Evolutionary conservation across 2,329 filamentous ascomycete species (phyloP), one percentile per base, ranked within the genome.

Genomic region (Ophiostoma novo-ulmi): DNA sequence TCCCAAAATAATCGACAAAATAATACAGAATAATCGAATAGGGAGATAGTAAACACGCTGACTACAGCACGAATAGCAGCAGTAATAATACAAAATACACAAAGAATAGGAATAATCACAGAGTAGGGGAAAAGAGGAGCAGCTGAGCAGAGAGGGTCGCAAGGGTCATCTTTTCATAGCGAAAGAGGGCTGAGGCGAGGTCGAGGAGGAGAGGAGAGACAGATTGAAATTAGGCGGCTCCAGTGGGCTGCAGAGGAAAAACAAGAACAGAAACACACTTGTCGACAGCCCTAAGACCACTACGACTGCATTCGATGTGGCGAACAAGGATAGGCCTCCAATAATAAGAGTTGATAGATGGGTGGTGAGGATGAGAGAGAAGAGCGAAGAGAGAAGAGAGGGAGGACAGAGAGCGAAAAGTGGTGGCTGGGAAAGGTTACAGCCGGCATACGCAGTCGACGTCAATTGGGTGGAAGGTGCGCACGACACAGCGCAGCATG

Each of bases 371-470:
- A n/a, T 11, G 36, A 22, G 63, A 39, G 14, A 11, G 17, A 22
- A n/a, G n/a, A 35, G 7, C 5, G 35, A 38, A 38, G 35, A 13
- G 63, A 11, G 22, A 2, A 20, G 26, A 36, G 26, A 36, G 31
- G 13, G 31, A 20, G 13, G 13, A 22, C 31, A 31, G n/a, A 26
- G n/a, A 20, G n/a, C 52, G 26, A 61, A 72, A 65, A 65, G 71
- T 69, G 71, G 71, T 72, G 71, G 71, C 71, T 72, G 71, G 71
- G 67, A 64, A 39, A 36, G 63, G 55, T 61, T 61, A 26, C 55
- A 26, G 55, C 26, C 55, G 55, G 55, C 55, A 61, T 61, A 61
- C 55, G 26, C 26, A 31, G 26, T 38, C 36, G 36, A 17, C 31
- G 13, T 20, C 61, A 68, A 65, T 63, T 36, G 55, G 26, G 17